Conservation (phyloP, 306 rosid genomes). For the Aeschynomene evenia region DNA sequence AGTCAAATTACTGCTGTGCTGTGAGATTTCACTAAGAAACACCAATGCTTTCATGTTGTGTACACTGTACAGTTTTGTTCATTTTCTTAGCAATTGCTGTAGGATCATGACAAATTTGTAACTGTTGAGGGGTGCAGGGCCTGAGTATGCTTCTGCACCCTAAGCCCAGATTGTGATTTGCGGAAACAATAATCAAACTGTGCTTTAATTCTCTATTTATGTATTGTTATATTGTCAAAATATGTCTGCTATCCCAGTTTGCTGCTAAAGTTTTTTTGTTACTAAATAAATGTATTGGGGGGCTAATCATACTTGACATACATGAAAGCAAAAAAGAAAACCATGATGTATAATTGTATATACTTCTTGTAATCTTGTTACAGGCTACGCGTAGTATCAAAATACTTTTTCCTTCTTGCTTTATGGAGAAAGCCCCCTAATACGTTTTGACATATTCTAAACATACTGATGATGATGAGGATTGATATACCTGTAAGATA, state of each 20-base stretch:
- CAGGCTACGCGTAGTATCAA: no score
- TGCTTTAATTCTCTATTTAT: slow-evolving; percentile 14
- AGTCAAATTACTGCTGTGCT: slow-evolving; percentile 20
- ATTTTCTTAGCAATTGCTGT: slow-evolving; percentile 16
- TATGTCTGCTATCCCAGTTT: slow-evolving; percentile 12
- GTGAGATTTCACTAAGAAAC: slow-evolving; percentile 37
- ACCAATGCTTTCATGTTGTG: slow-evolving; percentile 12
- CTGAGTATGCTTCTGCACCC: slow-evolving; percentile 7
- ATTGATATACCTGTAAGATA: slow-evolving; percentile 35
- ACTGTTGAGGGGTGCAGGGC: slow-evolving; percentile 27
- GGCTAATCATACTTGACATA: neutral
- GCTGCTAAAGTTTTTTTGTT: neutral
- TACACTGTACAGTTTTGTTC: slow-evolving; percentile 23
- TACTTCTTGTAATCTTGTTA: no score
- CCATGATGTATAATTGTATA: no score
- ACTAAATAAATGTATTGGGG: neutral
- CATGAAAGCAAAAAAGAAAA: neutral
- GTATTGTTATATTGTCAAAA: neutral
- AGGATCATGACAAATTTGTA: slow-evolving; percentile 26
- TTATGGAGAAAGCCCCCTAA: no score
- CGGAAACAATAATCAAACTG: slow-evolving; percentile 6
- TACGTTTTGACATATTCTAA: no score
- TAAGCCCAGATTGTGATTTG: slow-evolving; percentile 21
- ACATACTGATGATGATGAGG: no score
- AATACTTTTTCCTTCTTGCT: no score